Evolutionary conservation across 352 stramenopile genomes (phyloP).

Genomic region (Halophytophthora batemanensis): DNA sequence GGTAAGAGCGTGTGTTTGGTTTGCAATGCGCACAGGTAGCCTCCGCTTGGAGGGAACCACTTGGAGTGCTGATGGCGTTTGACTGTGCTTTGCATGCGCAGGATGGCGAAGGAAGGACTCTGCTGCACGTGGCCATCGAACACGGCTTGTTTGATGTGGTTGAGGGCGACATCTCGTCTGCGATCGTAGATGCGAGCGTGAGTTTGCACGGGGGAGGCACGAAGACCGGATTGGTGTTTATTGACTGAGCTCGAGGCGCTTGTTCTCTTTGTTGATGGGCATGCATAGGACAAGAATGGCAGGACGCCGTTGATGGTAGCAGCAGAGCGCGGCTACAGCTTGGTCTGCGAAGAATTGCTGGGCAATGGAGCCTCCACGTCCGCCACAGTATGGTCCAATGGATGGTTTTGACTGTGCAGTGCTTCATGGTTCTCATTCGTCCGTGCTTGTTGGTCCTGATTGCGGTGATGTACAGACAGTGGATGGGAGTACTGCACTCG

Average conservation of each 20-base stretch:
- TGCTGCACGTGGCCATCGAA: conserved; percentile 27
- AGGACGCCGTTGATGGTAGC: conserved; percentile 32
- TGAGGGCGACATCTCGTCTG: conserved; percentile 19
- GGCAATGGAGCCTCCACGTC: conserved; percentile 24
- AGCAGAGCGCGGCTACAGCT: conserved; percentile 24
- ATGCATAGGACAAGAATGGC: conserved; percentile 24
- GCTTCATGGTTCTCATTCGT: too few species aligned
- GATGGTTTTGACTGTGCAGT: too few species aligned
- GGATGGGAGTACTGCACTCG: conserved; percentile 23
- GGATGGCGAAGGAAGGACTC: conserved; percentile 23
- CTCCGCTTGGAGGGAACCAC: conserved; percentile 5
- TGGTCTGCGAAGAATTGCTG: conserved; percentile 35
- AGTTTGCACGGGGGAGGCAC: not conserved
- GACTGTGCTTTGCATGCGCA: conserved; percentile 3
- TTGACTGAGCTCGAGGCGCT: not conserved
- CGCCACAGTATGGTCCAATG: conserved; percentile 5
- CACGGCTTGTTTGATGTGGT: conserved; percentile 25
- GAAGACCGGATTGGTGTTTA: not conserved
- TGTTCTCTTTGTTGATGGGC: conserved; percentile 1
- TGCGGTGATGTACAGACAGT: conserved; percentile 4
- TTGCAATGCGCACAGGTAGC: not conserved
- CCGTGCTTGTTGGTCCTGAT: not conserved
- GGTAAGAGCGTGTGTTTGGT: conserved; percentile 9
- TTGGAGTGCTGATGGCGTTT: not conserved
- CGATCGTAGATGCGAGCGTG: conserved; percentile 20